These are phyloP conservation scores for Uncinocarpus reesii DNA, from an alignment of 2,329 filamentous ascomycete genomes.

Conservation along the genomic window DNA sequence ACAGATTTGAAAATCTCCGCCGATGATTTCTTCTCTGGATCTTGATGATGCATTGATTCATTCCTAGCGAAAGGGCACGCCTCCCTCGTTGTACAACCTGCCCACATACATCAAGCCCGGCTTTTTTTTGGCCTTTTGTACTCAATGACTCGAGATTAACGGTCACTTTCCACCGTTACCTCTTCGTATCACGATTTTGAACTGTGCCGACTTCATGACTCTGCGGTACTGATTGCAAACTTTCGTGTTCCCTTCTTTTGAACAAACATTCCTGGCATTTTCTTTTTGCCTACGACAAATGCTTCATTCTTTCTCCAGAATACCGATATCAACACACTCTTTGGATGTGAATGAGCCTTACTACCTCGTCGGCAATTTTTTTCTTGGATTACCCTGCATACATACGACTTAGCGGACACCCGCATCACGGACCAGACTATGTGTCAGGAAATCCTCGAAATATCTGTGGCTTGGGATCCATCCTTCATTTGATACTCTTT, in stretches of 20 bases:
- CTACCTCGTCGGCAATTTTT: too few relatives aligned
- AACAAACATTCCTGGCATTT: background rate
- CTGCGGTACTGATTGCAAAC: background rate
- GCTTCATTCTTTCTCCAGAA: background rate
- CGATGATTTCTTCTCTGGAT: slow-evolving; percentile 4
- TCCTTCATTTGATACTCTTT: background rate
- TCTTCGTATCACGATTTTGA: background rate
- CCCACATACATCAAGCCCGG: slow-evolving; percentile 2
- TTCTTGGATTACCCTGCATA: too few relatives aligned
- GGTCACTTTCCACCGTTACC: background rate
- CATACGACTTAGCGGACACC: background rate
- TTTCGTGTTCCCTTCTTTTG: background rate
- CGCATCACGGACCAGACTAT: background rate
- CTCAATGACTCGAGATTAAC: slow-evolving; percentile 1
- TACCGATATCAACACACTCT: slow-evolving; percentile 1
- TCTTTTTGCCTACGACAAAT: background rate
- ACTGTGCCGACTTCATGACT: slow-evolving; percentile 3
- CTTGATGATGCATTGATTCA: slow-evolving; percentile 11
- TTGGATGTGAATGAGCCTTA: background rate
- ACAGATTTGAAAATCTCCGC: slow-evolving; percentile 4
- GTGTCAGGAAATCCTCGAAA: background rate
- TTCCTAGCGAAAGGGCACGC: background rate
- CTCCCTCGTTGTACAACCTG: slow-evolving; percentile 8
- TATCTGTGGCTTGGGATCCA: background rate
- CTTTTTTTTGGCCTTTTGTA: slow-evolving; percentile 3